A percentile compares a stretch with the other conserved stretches of the same genome.
These are phyloP conservation scores for Aspergillus pseudoviridinutans DNA, from an alignment of 2,329 filamentous ascomycete genomes.

Conservation along the genomic window DNA sequence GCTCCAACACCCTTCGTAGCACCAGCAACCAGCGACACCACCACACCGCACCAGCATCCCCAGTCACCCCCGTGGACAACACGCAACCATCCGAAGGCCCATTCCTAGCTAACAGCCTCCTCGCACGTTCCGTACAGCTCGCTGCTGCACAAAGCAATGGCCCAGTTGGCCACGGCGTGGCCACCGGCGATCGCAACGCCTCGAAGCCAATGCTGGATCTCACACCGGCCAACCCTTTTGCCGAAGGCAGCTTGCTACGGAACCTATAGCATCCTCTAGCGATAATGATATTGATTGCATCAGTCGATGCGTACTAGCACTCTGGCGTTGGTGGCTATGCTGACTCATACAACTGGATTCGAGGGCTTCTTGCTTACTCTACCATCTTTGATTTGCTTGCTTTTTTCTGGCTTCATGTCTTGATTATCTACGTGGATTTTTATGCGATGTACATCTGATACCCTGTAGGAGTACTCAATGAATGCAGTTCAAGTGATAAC, in stretches of 20 bases:
- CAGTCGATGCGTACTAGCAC: background rate
- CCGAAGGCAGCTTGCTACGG: slow-evolving; percentile 44
- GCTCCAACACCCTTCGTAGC: slow-evolving; percentile 35
- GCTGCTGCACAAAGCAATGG: slow-evolving; percentile 16
- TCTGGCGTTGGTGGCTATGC: background rate
- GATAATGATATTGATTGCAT: background rate
- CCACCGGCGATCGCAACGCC: slow-evolving; percentile 37
- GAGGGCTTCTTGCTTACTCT: background rate
- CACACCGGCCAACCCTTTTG: slow-evolving; percentile 39
- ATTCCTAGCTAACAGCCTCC: slow-evolving; percentile 37
- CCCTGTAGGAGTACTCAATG: background rate
- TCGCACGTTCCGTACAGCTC: slow-evolving; percentile 25
- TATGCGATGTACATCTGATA: background rate
- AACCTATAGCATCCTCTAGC: slow-evolving; percentile 15
- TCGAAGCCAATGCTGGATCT: slow-evolving; percentile 43
- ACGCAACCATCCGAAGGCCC: slow-evolving; percentile 14
- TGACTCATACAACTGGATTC: background rate
- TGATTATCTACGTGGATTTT: background rate
- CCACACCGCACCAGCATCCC: slow-evolving; percentile 7
- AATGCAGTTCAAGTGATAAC: background rate
- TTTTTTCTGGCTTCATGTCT: background rate
- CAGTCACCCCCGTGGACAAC: slow-evolving; percentile 7
- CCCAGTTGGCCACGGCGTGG: slow-evolving; percentile 35
- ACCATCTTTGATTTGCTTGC: background rate
- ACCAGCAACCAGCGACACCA: slow-evolving; percentile 14